These are phyloP conservation scores for Candida tunisiensis DNA, from an alignment of 1,139 yeast genomes.

Conservation along the genomic window DNA sequence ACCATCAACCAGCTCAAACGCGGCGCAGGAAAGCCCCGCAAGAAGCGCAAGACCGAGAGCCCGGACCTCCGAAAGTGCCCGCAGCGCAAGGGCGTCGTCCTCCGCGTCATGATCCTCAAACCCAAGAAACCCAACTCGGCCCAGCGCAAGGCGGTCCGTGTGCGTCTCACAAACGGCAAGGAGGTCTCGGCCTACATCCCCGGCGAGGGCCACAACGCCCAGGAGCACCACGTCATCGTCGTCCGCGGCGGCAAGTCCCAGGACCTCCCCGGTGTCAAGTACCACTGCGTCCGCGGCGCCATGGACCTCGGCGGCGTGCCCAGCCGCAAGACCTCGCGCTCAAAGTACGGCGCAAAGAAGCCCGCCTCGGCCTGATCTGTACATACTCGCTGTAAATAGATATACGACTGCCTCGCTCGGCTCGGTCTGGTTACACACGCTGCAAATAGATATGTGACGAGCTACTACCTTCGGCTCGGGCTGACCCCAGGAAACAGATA, in stretches of 20 bases:
- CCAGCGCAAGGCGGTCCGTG: slow-evolving; percentile 92
- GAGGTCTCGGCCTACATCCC: slow-evolving; percentile 88
- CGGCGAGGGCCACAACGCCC: slow-evolving; percentile 97
- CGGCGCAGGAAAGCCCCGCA: slow-evolving; percentile 20
- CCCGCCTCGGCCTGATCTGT: slow-evolving; percentile 27
- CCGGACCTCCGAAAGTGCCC: slow-evolving; percentile 79
- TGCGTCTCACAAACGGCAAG: slow-evolving; percentile 78
- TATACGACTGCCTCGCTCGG: too few relatives aligned
- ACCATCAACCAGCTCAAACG: slow-evolving; percentile 23
- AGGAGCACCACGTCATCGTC: slow-evolving; percentile 91
- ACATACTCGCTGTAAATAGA: too few relatives aligned
- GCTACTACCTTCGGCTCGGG: too few relatives aligned
- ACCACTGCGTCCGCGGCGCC: slow-evolving; percentile 86
- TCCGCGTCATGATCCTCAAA: slow-evolving; percentile 83
- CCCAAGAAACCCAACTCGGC: slow-evolving; percentile 99
- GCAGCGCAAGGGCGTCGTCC: slow-evolving; percentile 83
- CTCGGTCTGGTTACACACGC: too few relatives aligned
- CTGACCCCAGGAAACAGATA: too few relatives aligned
- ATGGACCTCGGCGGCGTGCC: slow-evolving; percentile 93
- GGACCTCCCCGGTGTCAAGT: slow-evolving; percentile 97
- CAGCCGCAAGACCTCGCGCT: slow-evolving; percentile 75
- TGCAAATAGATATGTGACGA: too few relatives aligned
- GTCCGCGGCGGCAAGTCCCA: slow-evolving; percentile 97
- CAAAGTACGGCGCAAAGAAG: slow-evolving; percentile 88
- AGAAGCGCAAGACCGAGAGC: slow-evolving; percentile 31